phyloP scores from a whole-genome alignment of 495 filamentous ascomycete genomes.

The Choiromyces venosus region DNA sequence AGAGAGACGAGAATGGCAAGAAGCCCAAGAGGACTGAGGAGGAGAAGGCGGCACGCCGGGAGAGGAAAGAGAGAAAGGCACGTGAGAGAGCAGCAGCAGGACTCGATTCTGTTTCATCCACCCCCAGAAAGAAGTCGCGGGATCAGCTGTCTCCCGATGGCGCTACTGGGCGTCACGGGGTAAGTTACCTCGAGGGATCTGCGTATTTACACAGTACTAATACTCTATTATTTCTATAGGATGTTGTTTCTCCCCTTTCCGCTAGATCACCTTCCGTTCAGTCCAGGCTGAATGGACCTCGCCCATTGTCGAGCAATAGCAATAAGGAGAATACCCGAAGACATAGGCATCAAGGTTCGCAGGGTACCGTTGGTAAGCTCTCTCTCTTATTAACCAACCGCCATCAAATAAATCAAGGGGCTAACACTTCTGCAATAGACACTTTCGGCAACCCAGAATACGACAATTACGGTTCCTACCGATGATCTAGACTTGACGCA shows the following conservation, averaged over 20 bases:
- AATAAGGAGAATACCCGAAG: slow-evolving; percentile 41
- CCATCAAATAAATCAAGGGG: neutral
- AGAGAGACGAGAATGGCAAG: slow-evolving; percentile 39
- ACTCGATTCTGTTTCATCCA: slow-evolving; percentile 18
- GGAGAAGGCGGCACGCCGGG: slow-evolving; percentile 37
- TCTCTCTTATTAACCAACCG: neutral
- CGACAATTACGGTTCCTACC: slow-evolving; percentile 21
- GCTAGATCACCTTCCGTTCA: slow-evolving; percentile 41
- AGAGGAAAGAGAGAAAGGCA: slow-evolving; percentile 37
- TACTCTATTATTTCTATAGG: slow-evolving; percentile 12
- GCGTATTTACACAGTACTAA: slow-evolving; percentile 2
- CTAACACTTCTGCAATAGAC: slow-evolving; percentile 20
- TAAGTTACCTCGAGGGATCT: slow-evolving; percentile 23
- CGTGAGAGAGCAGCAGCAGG: slow-evolving; percentile 31
- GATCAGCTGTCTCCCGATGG: slow-evolving; percentile 31
- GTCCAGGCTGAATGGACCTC: slow-evolving; percentile 37
- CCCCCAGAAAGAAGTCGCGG: slow-evolving; percentile 39
- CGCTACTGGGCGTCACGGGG: slow-evolving; percentile 20
- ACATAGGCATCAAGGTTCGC: slow-evolving; percentile 33
- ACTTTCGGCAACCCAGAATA: slow-evolving; percentile 39
- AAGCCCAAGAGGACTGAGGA: slow-evolving; percentile 38
- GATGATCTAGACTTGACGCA: slow-evolving; percentile 13
- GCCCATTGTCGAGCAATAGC: slow-evolving; percentile 40
- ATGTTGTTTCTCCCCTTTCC: slow-evolving; percentile 39
- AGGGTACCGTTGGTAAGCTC: slow-evolving; percentile 36